A percentile compares a stretch with the other conserved stretches of the same genome.
Evolutionary conservation across 129 eudicot species (phyloP).

Genomic region (Flaveria brownii): DNA sequence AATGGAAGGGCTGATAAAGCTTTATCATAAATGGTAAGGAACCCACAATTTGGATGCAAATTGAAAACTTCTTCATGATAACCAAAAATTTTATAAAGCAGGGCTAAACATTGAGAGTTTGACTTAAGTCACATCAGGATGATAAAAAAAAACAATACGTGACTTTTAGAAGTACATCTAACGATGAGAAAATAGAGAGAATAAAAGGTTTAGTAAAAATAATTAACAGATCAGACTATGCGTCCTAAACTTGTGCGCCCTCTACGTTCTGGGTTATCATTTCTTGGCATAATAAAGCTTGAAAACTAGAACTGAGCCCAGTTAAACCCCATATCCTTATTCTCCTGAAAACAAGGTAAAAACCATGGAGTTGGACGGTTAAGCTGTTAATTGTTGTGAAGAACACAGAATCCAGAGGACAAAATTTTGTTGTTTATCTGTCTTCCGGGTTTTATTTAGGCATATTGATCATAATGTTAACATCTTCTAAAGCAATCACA

Average conservation of each 20-base stretch:
- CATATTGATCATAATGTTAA: background rate
- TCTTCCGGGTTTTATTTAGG: background rate
- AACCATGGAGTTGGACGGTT: background rate
- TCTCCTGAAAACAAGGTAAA: background rate
- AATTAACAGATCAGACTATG: background rate
- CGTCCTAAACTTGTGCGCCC: background rate
- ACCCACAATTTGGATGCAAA: too few species aligned
- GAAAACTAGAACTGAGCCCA: background rate
- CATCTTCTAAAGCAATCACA: conserved; percentile 7
- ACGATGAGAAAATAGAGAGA: background rate
- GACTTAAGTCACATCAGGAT: background rate
- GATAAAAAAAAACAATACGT: background rate
- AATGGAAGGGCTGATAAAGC: background rate
- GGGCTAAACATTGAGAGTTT: background rate
- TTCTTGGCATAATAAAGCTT: background rate
- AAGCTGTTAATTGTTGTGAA: background rate
- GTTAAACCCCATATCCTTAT: background rate
- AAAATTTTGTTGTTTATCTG: background rate
- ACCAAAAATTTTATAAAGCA: too few species aligned
- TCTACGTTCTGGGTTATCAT: background rate
- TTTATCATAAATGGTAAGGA: background rate
- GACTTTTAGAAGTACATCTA: background rate
- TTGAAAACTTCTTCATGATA: too few species aligned
- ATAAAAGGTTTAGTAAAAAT: background rate
- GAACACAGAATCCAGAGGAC: background rate